Evolutionary conservation across 2,329 filamentous ascomycete genomes (phyloP).

Genomic region (Pyrenophora seminiperda): DNA sequence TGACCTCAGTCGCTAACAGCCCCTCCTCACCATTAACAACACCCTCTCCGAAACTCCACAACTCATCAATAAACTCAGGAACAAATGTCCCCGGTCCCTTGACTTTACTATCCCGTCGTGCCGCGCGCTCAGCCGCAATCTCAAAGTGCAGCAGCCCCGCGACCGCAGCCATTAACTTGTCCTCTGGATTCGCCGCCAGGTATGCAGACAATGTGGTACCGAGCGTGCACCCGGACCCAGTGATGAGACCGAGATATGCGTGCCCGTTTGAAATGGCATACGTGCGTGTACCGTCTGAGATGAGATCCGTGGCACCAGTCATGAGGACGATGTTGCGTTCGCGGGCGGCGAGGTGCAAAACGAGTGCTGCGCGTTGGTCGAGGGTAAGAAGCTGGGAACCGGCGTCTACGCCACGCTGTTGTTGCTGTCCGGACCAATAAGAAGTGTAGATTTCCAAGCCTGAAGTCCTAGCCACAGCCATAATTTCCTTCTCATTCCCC

Average conservation of each 20-base stretch:
- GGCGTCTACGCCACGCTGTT: slow-evolving; percentile 88
- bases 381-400: slow-evolving; percentile 60
- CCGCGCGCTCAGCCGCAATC: slow-evolving; percentile 73
- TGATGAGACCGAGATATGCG: slow-evolving; percentile 69
- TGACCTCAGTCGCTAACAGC: slow-evolving; percentile 18
- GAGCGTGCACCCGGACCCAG: slow-evolving; percentile 79
- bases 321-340: slow-evolving; percentile 77
- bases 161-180: slow-evolving; percentile 68
- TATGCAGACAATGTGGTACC: slow-evolving; percentile 81
- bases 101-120: slow-evolving; percentile 63
- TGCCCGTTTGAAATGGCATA: slow-evolving; percentile 78
- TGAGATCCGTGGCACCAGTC: slow-evolving; percentile 77
- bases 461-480: slow-evolving; percentile 61
- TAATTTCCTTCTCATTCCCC: slow-evolving; percentile 89
- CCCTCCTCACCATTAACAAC: slow-evolving; percentile 18
- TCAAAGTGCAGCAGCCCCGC: slow-evolving; percentile 80
- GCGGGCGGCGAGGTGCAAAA: slow-evolving; percentile 67
- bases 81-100: slow-evolving; percentile 85
- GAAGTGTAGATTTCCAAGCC: slow-evolving; percentile 54
- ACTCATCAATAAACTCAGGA: slow-evolving; percentile 78
- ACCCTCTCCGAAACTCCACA: slow-evolving; percentile 48
- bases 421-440: slow-evolving; percentile 53
- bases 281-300: slow-evolving; percentile 74
- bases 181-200: slow-evolving; percentile 56
- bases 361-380: slow-evolving; percentile 65